Evolutionary conservation across 176 grass and related monocot species (phyloP).

Genomic region (Eleusine coracana): DNA sequence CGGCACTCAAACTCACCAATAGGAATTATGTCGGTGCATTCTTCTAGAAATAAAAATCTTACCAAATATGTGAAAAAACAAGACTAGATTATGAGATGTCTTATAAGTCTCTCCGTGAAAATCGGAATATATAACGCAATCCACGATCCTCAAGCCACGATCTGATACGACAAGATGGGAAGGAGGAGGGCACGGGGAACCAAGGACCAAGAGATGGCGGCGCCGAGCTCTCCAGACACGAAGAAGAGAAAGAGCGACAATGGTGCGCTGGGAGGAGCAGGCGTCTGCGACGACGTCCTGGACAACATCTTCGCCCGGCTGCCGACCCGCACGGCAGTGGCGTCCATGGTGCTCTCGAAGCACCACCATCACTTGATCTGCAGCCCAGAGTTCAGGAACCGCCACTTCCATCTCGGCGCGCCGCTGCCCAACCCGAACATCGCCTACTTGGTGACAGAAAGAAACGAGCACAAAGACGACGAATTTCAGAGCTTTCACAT

Average conservation of each 20-base stretch:
- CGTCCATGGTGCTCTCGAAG: not conserved
- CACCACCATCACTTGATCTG: not conserved
- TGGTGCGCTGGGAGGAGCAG: not conserved
- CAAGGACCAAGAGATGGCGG: not conserved
- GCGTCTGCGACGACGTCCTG: not conserved
- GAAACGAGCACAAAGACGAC: no score
- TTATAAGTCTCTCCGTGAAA: no score
- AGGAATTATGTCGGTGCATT: no score
- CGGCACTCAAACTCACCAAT: no score
- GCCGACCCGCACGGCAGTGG: not conserved
- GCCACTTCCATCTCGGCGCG: not conserved
- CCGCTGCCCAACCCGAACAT: not conserved
- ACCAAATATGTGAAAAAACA: no score
- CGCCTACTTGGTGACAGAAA: not conserved
- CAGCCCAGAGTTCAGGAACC: not conserved
- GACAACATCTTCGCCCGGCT: conserved; percentile 5
- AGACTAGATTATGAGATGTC: no score
- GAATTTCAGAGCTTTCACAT: not conserved
- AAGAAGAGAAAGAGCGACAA: not conserved
- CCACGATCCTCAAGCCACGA: no score
- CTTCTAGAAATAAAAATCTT: no score
- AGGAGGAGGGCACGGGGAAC: no score
- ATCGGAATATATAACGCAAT: no score
- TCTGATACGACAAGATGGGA: no score
- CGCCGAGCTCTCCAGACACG: not conserved